Conservation (phyloP, 257 asterid species). For the Solanum ossicruentum region DNA sequence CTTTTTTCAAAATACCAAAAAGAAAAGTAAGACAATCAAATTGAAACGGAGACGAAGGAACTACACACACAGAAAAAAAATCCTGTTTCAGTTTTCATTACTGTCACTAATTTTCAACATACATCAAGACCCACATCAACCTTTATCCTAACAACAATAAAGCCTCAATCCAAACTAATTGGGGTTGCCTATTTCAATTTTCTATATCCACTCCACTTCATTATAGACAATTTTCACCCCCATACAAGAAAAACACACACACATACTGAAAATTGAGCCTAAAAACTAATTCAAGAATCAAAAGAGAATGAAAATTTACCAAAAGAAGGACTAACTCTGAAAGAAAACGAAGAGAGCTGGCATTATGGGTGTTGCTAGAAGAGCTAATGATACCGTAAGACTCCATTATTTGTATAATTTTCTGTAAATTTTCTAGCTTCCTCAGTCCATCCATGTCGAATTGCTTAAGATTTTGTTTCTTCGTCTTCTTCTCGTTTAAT, state of each 20-base stretch:
- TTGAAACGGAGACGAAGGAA: background rate
- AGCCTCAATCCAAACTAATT: background rate
- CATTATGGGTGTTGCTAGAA: conserved; percentile 18
- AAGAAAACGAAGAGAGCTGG: conserved; percentile 51
- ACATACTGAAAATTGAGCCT: background rate
- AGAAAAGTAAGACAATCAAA: background rate
- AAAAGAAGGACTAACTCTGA: conserved; percentile 49
- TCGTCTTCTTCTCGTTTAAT: background rate
- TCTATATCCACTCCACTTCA: background rate
- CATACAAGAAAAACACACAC: background rate
- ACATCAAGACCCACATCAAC: background rate
- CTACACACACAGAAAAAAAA: background rate
- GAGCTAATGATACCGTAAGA: conserved; percentile 25
- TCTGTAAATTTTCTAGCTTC: conserved; percentile 60
- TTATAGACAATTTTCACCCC: background rate
- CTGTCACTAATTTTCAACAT: background rate
- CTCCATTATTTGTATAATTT: conserved; percentile 31
- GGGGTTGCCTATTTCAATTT: background rate
- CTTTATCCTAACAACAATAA: background rate
- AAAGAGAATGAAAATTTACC: conserved; percentile 11
- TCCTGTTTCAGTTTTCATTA: background rate
- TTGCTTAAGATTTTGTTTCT: background rate
- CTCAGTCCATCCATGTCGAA: conserved; percentile 48
- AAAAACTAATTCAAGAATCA: background rate
- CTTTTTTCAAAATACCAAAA: background rate